Evolutionary conservation across 441 rosid species (phyloP).

Genomic region (Rhodomyrtus psidioides): DNA sequence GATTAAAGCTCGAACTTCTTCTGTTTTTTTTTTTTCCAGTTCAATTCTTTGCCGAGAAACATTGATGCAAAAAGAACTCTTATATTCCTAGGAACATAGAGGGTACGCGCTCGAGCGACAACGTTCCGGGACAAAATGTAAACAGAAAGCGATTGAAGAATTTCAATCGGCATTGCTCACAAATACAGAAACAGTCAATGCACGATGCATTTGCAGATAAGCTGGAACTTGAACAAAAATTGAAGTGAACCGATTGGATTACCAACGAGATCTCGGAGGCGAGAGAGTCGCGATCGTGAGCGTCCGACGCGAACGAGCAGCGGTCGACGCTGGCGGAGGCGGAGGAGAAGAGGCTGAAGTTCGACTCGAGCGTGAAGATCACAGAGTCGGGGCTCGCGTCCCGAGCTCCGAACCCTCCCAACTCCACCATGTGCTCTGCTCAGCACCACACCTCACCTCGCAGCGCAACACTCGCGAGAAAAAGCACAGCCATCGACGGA

Average conservation of each 20-base stretch:
- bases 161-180: background rate
- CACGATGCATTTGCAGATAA: background rate
- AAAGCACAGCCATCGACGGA: background rate
- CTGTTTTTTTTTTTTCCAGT: background rate
- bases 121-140: background rate
- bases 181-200: background rate
- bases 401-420: conserved; percentile 26
- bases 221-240: background rate
- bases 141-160: background rate
- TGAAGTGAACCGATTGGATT: background rate
- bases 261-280: conserved; percentile 70
- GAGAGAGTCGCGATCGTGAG: conserved; percentile 55
- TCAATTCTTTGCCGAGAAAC: background rate
- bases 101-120: background rate
- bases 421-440: background rate
- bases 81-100: background rate
- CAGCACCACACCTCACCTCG: background rate
- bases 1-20: background rate
- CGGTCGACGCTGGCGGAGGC: conserved; percentile 89
- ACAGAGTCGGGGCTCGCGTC: conserved; percentile 81
- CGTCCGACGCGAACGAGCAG: conserved; percentile 83
- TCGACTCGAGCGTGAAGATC: conserved; percentile 69
- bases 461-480: background rate
- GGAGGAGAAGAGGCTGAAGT: conserved; percentile 80
- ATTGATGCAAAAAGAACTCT: background rate